Percentiles rank a stretch among this genome's conserved stretches.
Conservation (phyloP, 2,329 filamentous ascomycete genomes). For the Arthrobotrys conoides region DNA sequence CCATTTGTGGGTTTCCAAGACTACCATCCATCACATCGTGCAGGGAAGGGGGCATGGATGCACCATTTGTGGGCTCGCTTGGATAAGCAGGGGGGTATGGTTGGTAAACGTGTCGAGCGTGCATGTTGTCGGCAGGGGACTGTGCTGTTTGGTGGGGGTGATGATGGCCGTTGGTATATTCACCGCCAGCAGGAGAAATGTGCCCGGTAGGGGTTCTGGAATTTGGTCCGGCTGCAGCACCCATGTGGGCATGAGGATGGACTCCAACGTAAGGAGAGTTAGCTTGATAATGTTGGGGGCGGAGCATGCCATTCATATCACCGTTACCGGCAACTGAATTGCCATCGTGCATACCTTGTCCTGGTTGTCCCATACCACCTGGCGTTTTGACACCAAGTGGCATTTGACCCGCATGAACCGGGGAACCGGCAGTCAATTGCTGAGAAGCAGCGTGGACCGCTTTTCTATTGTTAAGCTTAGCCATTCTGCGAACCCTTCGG, state of each 20-base stretch:
- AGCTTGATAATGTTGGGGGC: slow-evolving; percentile 63
- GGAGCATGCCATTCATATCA: slow-evolving; percentile 63
- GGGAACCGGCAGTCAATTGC: slow-evolving; percentile 63
- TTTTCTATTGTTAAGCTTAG: slow-evolving; percentile 93
- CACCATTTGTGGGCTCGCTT: slow-evolving; percentile 72
- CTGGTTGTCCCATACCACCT: slow-evolving; percentile 59
- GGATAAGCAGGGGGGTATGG: slow-evolving; percentile 78
- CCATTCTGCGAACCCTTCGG: slow-evolving; percentile 91
- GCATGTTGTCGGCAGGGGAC: slow-evolving; percentile 76
- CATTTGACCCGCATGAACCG: slow-evolving; percentile 62
- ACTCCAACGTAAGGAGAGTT: slow-evolving; percentile 63
- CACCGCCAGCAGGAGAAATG: slow-evolving; percentile 63
- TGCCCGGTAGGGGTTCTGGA: slow-evolving; percentile 64
- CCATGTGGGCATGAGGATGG: slow-evolving; percentile 63
- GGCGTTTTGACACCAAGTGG: slow-evolving; percentile 51
- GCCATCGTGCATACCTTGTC: slow-evolving; percentile 61
- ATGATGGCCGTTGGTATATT: slow-evolving; percentile 72
- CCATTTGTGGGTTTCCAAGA: slow-evolving; percentile 62
- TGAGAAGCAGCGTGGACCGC: slow-evolving; percentile 75
- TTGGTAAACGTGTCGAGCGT: slow-evolving; percentile 81
- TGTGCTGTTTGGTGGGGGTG: slow-evolving; percentile 77
- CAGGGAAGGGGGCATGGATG: slow-evolving; percentile 74
- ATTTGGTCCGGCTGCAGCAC: slow-evolving; percentile 61
- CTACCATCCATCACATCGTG: slow-evolving; percentile 66
- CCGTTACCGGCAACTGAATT: slow-evolving; percentile 61